Evolutionary conservation across 2,329 filamentous ascomycete genomes (phyloP).

Genomic region (Ilyonectria mors-panacis): DNA sequence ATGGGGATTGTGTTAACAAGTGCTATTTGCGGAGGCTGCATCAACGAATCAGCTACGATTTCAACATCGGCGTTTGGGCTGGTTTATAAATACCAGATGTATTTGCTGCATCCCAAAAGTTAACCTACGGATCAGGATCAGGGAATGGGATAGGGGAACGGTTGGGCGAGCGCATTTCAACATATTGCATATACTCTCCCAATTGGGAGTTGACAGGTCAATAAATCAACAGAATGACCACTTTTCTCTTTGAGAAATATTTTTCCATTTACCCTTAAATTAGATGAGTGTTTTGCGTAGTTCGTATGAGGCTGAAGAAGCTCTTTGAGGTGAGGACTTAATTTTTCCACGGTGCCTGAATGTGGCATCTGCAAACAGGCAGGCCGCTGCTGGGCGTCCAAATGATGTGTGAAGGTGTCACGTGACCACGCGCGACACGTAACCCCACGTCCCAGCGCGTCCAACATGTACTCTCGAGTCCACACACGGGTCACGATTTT

Average conservation of each 20-base stretch:
- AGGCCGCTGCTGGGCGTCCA: background rate
- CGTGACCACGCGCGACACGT: constrained; percentile 40
- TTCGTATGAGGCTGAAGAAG: no score
- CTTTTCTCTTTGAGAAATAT: constrained; percentile 45
- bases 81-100: constrained; percentile 55
- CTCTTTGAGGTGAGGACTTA: no score
- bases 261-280: background rate
- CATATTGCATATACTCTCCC: constrained; percentile 57
- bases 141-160: constrained; percentile 46
- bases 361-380: no score
- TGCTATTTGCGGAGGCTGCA: constrained; percentile 54
- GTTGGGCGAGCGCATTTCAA: constrained; percentile 57
- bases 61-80: constrained; percentile 72
- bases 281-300: background rate
- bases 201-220: constrained; percentile 50
- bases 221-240: constrained; percentile 51
- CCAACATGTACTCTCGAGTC: constrained; percentile 19
- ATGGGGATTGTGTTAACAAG: constrained; percentile 51
- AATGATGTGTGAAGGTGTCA: constrained; percentile 22
- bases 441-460: constrained; percentile 37
- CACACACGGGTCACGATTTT: constrained; percentile 10
- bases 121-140: constrained; percentile 52
- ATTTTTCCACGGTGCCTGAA: background rate
- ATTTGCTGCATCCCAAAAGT: constrained; percentile 56
- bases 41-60: constrained; percentile 64